Evolutionary conservation across 2,329 filamentous ascomycete species (phyloP).

Genomic region (Aspergillus novoparasiticus): DNA sequence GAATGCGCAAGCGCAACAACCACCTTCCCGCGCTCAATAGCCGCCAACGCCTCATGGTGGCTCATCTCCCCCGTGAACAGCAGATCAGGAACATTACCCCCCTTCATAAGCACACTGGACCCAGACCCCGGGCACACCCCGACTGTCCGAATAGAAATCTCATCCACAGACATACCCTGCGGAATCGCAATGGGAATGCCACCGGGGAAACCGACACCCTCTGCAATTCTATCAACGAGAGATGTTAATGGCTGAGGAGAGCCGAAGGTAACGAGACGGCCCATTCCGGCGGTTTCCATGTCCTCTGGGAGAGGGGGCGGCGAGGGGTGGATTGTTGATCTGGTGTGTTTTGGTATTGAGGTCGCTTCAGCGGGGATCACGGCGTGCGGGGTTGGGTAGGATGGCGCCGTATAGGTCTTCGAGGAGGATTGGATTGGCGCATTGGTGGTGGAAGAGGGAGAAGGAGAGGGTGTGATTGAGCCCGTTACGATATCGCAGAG

Average conservation of each 20-base stretch:
- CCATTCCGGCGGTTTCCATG: slow-evolving; percentile 60
- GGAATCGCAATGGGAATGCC: slow-evolving; percentile 66
- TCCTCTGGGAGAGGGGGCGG: slow-evolving; percentile 37
- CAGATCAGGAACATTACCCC: slow-evolving; percentile 64
- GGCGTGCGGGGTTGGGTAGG: slow-evolving; percentile 37
- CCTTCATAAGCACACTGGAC: slow-evolving; percentile 68
- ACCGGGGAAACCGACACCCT: slow-evolving; percentile 67
- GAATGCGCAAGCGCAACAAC: slow-evolving; percentile 89
- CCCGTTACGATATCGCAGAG: slow-evolving; percentile 81
- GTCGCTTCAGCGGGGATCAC: slow-evolving; percentile 34
- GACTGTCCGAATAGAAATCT: slow-evolving; percentile 66
- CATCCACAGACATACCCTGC: slow-evolving; percentile 57
- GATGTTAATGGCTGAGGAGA: slow-evolving; percentile 54
- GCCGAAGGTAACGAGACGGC: slow-evolving; percentile 60
- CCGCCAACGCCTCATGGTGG: slow-evolving; percentile 87
- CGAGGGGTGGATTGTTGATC: slow-evolving; percentile 57
- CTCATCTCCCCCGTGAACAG: slow-evolving; percentile 90
- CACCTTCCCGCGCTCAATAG: slow-evolving; percentile 78
- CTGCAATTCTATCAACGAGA: slow-evolving; percentile 64
- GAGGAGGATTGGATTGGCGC: slow-evolving; percentile 25
- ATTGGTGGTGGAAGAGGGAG: slow-evolving; percentile 4
- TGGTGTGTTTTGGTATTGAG: slow-evolving; percentile 47
- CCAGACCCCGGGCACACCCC: slow-evolving; percentile 92
- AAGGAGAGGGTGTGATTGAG: slow-evolving; percentile 20
- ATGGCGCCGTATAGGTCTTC: slow-evolving; percentile 42